These are phyloP conservation scores for Bigelowiella natans DNA, from an alignment of 78 protist species.

Conservation along the genomic window DNA sequence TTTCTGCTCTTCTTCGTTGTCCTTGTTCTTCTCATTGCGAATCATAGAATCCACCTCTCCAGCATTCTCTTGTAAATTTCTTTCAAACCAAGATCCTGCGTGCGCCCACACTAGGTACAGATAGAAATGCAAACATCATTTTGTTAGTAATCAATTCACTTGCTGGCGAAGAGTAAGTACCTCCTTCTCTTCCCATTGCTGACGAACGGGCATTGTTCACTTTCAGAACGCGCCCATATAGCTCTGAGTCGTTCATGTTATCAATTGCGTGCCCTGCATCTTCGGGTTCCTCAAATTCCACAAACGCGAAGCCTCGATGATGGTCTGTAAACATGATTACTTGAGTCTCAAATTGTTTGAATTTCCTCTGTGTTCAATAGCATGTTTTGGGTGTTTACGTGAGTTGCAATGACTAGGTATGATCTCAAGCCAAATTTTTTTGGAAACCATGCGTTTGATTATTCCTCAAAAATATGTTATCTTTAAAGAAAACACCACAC, in stretches of 20 bases:
- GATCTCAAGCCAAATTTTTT: background rate
- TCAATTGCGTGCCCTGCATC: constrained; percentile 74
- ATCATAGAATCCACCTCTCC: background rate
- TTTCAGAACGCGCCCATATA: constrained; percentile 57
- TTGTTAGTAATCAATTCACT: background rate
- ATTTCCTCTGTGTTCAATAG: background rate
- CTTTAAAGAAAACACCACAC: too few species aligned
- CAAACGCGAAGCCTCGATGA: constrained; percentile 61
- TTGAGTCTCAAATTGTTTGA: background rate
- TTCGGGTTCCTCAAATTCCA: constrained; percentile 54
- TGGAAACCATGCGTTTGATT: background rate
- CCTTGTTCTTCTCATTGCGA: background rate
- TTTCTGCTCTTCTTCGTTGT: background rate
- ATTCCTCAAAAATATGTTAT: too few species aligned
- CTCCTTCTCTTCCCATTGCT: constrained; percentile 7
- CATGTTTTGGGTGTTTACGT: background rate
- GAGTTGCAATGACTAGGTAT: background rate
- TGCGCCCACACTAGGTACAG: background rate
- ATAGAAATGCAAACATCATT: background rate
- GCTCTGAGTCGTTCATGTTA: constrained; percentile 74
- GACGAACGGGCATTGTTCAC: constrained; percentile 24
- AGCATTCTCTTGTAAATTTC: background rate
- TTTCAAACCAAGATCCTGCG: background rate
- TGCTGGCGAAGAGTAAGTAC: background rate
- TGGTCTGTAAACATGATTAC: constrained; percentile 6